Evolutionary conservation across 2,329 filamentous ascomycete genomes (phyloP).

Genomic region (Diaporthe citriasiana): DNA sequence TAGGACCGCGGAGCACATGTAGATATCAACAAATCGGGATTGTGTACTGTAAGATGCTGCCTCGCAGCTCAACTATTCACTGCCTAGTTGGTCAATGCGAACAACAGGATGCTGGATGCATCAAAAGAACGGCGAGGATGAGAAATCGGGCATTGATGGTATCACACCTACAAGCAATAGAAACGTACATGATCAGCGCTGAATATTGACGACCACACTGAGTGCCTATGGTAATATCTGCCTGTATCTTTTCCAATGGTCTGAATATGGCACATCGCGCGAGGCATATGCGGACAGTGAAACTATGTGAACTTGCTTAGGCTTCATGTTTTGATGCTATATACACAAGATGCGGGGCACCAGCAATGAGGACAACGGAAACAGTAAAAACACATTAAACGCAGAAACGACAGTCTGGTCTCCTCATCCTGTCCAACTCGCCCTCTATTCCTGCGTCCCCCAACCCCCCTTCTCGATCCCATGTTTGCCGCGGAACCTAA

Average conservation of each 20-base stretch:
- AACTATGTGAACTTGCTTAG: not conserved
- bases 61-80: not conserved
- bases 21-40: not conserved
- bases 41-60: not conserved
- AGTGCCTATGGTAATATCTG: too few species aligned
- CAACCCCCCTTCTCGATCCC: constrained; percentile 25
- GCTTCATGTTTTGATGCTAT: constrained; percentile 30
- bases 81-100: too few species aligned
- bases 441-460: not conserved
- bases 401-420: constrained; percentile 33
- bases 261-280: not conserved
- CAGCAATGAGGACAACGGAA: not conserved
- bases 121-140: not conserved
- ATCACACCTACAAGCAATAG: not conserved
- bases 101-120: not conserved
- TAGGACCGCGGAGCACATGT: not conserved
- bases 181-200: not conserved
- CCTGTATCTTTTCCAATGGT: not conserved
- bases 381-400: not conserved
- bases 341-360: constrained; percentile 16
- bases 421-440: not conserved
- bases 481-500: constrained; percentile 35
- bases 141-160: not conserved
- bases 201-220: not conserved
- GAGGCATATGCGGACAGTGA: too few species aligned